These are phyloP conservation scores for Marasmius oreades DNA, from an alignment of 1,284 basidiomycete genomes.

Conservation along the genomic window DNA sequence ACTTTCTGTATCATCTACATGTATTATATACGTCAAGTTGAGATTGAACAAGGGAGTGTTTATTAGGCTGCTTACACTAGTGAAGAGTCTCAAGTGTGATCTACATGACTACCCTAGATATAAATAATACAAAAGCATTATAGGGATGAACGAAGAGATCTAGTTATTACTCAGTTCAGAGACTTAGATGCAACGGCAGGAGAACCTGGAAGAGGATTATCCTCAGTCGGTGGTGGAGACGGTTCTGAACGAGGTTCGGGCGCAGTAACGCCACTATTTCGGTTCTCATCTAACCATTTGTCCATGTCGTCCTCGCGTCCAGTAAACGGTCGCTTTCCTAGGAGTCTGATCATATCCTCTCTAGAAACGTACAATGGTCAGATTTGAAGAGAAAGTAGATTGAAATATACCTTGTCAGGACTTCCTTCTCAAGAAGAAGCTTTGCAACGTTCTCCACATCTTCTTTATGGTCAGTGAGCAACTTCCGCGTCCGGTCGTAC, in stretches of 20 bases:
- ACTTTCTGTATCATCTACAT: not conserved
- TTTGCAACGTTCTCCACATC: conserved; percentile 96
- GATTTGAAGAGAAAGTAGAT: not conserved
- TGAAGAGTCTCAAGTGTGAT: conserved; percentile 25
- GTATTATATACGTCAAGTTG: not conserved
- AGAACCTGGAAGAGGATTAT: conserved; percentile 36
- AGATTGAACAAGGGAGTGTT: not conserved
- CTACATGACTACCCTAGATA: conserved; percentile 6
- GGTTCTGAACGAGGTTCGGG: conserved; percentile 53
- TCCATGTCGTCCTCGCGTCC: conserved; percentile 88
- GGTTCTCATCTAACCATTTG: conserved; percentile 83
- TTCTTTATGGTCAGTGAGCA: conserved; percentile 79
- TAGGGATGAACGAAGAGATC: conserved; percentile 4
- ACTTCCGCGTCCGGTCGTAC: conserved; percentile 80
- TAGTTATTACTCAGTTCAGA: conserved; percentile 5
- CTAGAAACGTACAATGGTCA: conserved; percentile 14
- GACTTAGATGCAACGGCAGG: conserved; percentile 46
- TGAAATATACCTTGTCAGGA: conserved; percentile 76
- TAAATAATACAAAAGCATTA: conserved; percentile 8
- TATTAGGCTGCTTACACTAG: conserved; percentile 1
- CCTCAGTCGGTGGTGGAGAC: conserved; percentile 25
- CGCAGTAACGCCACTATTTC: conserved; percentile 47
- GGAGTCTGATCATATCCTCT: conserved; percentile 84
- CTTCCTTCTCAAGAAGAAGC: conserved; percentile 89
- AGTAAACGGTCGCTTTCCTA: conserved; percentile 84